Conservation (phyloP, 192 early-diverging fungal genomes). For the Diversispora eburnea region DNA sequence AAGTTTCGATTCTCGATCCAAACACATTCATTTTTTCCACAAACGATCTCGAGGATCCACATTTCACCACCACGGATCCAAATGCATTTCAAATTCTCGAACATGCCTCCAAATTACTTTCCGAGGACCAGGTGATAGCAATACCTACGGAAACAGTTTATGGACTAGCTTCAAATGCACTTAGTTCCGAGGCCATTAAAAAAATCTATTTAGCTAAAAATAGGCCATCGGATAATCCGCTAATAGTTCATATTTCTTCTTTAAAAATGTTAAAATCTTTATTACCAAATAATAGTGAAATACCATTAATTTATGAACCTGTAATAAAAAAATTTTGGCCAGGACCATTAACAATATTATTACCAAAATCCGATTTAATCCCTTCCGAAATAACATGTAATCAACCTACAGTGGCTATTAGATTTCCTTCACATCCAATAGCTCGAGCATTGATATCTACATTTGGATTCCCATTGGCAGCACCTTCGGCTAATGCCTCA, state of each 20-base stretch:
- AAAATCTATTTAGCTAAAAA: constrained; percentile 85
- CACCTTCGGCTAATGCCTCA: constrained; percentile 96
- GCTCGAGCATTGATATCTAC: constrained; percentile 82
- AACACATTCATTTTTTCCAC: background rate
- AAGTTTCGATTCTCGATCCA: background rate
- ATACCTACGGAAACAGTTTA: constrained; percentile 99
- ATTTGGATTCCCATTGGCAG: constrained; percentile 88
- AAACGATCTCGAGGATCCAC: constrained; percentile 35
- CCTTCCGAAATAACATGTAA: constrained; percentile 80
- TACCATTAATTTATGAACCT: constrained; percentile 68
- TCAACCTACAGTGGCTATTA: constrained; percentile 82
- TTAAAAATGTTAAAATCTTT: constrained; percentile 80
- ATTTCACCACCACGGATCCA: constrained; percentile 27
- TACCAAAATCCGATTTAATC: constrained; percentile 66
- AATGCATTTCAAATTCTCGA: constrained; percentile 33
- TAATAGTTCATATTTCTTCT: constrained; percentile 95
- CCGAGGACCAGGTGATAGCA: constrained; percentile 63
- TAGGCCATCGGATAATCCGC: constrained; percentile 91
- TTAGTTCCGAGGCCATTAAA: constrained; percentile 58
- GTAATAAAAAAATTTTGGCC: constrained; percentile 82
- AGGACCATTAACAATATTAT: constrained; percentile 87
- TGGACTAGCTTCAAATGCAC: constrained; percentile 89
- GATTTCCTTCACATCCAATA: constrained; percentile 89
- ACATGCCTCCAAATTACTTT: constrained; percentile 55
- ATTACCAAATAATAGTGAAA: constrained; percentile 49